Evolutionary conservation across 768 basidiomycete species (phyloP), one percentile per base, ranked within the genome.

Genomic region (Rhizopogon vinicolor): DNA sequence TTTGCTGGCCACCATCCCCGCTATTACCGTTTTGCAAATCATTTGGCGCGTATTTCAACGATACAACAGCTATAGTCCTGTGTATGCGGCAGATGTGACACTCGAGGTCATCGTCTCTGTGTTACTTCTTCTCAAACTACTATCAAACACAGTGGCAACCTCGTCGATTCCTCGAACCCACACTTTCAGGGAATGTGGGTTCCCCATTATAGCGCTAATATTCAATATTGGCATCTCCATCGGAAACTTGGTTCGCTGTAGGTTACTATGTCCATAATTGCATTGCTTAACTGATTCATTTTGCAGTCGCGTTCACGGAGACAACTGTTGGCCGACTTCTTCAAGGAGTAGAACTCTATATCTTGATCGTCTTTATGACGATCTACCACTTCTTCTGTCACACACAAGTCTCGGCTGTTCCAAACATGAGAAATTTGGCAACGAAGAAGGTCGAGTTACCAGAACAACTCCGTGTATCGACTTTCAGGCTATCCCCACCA

Each of bases 301-400:
- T 41, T 19, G 37, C 60, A 89, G 87, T 86, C 65, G 70, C 74
- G 52, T 89, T 90, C 63, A 81, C 88, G 3, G 89, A 91, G 69
- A 81, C 80, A 6, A 74, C 76, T 9, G 70, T 87, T 1, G 89
- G 89, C n/a, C 83, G 85, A 44, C 81, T 90, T 60, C 66, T 83
- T 50, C 79, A 83, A 60, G 84, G 83, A 13, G 68, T 84, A 35
- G 84, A 87, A 62, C 60, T 84, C 22, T 91, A 84, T 63, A 75
- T 84, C 42, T 68, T 86, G 43, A 73, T 86, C 54, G 67, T 88
- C n/a, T 81, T 78, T 63, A 68, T 77, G 56, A 78, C 87, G 57
- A 72, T 86, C 50, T 62, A 68, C 35, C 69, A 77, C n/a, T 73
- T 80, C 62, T 52, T 71, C 50, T 29, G 35, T 67, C 67, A 52